Conservation (phyloP, 139 green algal genomes). For the Chlamydomonas asymmetrica region DNA sequence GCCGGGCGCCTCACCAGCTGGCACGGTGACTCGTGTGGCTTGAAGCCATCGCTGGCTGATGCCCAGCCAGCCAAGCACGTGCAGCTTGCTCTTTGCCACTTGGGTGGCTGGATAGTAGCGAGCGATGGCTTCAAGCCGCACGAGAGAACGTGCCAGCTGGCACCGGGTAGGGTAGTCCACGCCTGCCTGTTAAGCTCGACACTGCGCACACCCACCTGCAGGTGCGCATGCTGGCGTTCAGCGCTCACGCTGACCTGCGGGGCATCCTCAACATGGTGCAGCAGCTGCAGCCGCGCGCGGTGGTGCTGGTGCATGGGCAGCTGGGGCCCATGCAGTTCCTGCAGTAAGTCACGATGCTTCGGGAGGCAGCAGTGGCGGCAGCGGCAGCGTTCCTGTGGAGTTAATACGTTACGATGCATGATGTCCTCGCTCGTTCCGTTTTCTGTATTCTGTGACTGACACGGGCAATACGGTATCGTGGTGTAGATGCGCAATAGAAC, state of each 20-base stretch:
- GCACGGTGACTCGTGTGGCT: background rate
- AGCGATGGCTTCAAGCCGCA: background rate
- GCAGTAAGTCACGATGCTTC: background rate
- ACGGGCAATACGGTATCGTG: background rate
- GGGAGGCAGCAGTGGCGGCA: background rate
- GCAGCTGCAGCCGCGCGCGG: constrained; percentile 45
- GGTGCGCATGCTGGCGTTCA: constrained; percentile 67
- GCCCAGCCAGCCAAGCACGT: background rate
- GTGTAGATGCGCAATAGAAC: background rate
- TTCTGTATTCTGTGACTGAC: too few relatives aligned
- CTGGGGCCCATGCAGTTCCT: constrained; percentile 69
- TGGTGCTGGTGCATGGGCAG: constrained; percentile 80
- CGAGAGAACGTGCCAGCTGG: too few relatives aligned
- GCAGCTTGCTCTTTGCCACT: background rate
- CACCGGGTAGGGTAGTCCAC: background rate
- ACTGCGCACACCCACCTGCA: constrained; percentile 2
- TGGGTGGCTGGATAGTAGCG: background rate
- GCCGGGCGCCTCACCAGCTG: background rate
- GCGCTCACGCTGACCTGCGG: constrained; percentile 68
- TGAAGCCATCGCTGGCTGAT: background rate
- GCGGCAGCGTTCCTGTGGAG: background rate
- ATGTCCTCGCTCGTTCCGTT: background rate
- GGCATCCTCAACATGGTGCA: constrained; percentile 68
- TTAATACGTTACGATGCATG: background rate
- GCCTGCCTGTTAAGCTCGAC: background rate